A percentile compares a stretch with the other conserved stretches of the same genome.
phyloP scores from a whole-genome alignment of 176 grass and related monocot genomes.

The Hordeum vulgare region MorexV3_pseudomolecules_assembly NC_058521.1:42459692-42460191 shows the following conservation, averaged over 20 bases:
- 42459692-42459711: conserved; percentile 49
- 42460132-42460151: conserved; percentile 37
- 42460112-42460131: conserved; percentile 43
- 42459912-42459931: conserved; percentile 27
- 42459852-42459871: conserved; percentile 53
- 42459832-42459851: conserved; percentile 46
- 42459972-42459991: conserved; percentile 88
- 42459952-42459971: conserved; percentile 67
- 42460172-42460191: not conserved
- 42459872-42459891: conserved; percentile 40
- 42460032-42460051: not conserved
- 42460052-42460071: conserved; percentile 47
- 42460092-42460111: conserved; percentile 49
- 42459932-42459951: conserved; percentile 48
- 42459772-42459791: conserved; percentile 36
- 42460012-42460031: conserved; percentile 13
- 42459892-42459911: conserved; percentile 52
- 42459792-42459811: conserved; percentile 60
- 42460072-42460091: conserved; percentile 53
- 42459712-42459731: conserved; percentile 56
- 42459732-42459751: conserved; percentile 44
- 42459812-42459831: conserved; percentile 79
- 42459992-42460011: conserved; percentile 45
- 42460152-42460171: conserved; percentile 11
- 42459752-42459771: conserved; percentile 48